These are phyloP conservation scores for Knoxdaviesia proteae DNA, from an alignment of 2,329 filamentous ascomycete species.

Conservation along the genomic window DNA sequence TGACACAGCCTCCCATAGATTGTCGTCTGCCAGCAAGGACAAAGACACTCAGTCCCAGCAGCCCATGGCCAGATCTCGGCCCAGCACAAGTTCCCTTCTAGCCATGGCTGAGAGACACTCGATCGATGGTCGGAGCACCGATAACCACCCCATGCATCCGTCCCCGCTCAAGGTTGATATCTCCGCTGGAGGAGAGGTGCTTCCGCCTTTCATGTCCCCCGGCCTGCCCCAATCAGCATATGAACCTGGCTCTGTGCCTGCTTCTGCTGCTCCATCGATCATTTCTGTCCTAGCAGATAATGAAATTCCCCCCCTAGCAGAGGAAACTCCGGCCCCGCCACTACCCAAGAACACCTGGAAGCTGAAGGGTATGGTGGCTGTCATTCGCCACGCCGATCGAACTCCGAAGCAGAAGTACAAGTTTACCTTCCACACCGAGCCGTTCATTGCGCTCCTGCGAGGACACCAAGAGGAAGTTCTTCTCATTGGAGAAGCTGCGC, in stretches of 20 bases:
- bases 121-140: too few species aligned
- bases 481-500: constrained; percentile 72
- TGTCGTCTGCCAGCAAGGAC: too few species aligned
- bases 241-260: constrained; percentile 8
- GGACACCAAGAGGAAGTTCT: constrained; percentile 94
- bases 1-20: too few species aligned
- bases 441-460: constrained; percentile 84
- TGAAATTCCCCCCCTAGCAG: constrained; percentile 10
- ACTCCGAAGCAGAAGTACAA: constrained; percentile 99
- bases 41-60: too few species aligned
- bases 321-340: constrained; percentile 35
- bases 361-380: constrained; percentile 89
- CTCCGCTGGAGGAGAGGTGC: too few species aligned
- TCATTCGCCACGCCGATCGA: constrained; percentile 87
- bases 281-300: constrained; percentile 16
- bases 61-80: too few species aligned
- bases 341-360: constrained; percentile 90
- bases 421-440: constrained; percentile 92
- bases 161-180: too few species aligned
- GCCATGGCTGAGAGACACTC: too few species aligned
- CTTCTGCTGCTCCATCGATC: constrained; percentile 18
- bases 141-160: too few species aligned
- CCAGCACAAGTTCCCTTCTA: too few species aligned
- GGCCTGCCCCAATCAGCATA: too few species aligned
- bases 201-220: too few species aligned